Conservation (phyloP, 495 filamentous ascomycete species). For the Trichoderma orchidacearum region DNA sequence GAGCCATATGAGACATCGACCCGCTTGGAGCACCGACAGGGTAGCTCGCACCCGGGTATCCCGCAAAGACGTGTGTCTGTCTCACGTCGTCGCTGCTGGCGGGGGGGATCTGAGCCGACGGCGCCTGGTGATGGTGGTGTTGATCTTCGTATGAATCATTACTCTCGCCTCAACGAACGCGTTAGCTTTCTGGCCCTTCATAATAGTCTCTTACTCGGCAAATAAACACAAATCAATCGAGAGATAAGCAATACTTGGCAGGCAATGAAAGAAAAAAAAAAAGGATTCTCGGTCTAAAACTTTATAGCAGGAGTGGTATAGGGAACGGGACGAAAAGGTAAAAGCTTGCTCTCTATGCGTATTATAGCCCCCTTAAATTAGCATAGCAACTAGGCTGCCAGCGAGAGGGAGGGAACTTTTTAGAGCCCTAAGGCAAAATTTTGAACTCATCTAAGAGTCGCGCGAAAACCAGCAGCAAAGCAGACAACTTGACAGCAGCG, state of each 20-base stretch:
- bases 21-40: slow-evolving; percentile 32
- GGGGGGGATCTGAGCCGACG: slow-evolving; percentile 35
- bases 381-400: not conserved
- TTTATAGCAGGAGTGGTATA: not conserved
- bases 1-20: slow-evolving; percentile 54
- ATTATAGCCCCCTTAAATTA: not conserved
- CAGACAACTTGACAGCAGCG: slow-evolving; percentile 1
- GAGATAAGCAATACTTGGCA: not conserved
- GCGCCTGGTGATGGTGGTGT: slow-evolving; percentile 43
- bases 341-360: not conserved
- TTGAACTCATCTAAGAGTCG: slow-evolving; percentile 1
- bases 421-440: not conserved
- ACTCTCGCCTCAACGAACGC: slow-evolving; percentile 31
- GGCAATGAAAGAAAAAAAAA: not conserved
- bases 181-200: slow-evolving; percentile 3
- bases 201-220: slow-evolving; percentile 7
- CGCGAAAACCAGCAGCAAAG: not conserved
- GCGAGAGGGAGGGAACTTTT: not conserved
- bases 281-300: too few species aligned
- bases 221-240: not conserved
- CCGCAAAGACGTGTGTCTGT: slow-evolving; percentile 64
- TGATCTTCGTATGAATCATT: slow-evolving; percentile 37
- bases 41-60: slow-evolving; percentile 49
- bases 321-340: not conserved
- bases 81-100: slow-evolving; percentile 47